Base-by-base conservation (phyloP, 768 basidiomycete species). In the Lentinus tigrinus region DNA sequence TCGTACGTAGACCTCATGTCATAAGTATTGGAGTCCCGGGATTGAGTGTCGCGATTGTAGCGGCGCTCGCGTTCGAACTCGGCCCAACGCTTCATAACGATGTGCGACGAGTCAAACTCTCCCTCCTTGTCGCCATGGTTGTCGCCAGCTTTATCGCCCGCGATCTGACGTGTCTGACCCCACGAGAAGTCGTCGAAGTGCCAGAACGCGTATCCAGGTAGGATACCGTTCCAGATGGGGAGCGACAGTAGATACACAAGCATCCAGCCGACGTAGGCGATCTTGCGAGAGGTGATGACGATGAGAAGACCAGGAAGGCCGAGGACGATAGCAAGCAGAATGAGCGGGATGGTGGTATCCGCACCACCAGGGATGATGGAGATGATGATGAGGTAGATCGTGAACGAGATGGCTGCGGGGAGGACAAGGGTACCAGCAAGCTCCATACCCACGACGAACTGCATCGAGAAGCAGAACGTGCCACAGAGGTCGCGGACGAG, bases 401-500 rank as follows among this genome's bases (percentile, higher is more conserved):
- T 98, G 81, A 99, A 98, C 38, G 92, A 85, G 76, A 98, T 98
- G 61, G 97, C 96, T 39, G 95, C 97, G 21, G 97, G 97, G 23
- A 98, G 80, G 27, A 98, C 96, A 61, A 99, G 82, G 3, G 97
- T 98, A 70, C 96, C 96, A 60, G 91, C 86, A 62, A 99, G 79
- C 71, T 99, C 97, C 95, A 99, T 99, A 71, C 90, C 95, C 36
- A 96, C 93, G 64, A 98, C 94, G 69, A 98, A 98, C 78, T 97
- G 95, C 96, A 98, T 98, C 11, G 93, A 95, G 84, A 99, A 98
- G 78, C 97, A 99, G 87, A 98, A 99, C 3, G 95, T 98, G 47
- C 97, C 97, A 65, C 96, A 99, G n/a, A 98, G 85, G 73, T 99
- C 97, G 23, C 95, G 87, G 24, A 99, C 96, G 49, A 98, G 81